Evolutionary conservation across 73 alveolate genomes (phyloP), one percentile per base, ranked within the genome.

Genomic region (Durusdinium trenchii): DNA sequence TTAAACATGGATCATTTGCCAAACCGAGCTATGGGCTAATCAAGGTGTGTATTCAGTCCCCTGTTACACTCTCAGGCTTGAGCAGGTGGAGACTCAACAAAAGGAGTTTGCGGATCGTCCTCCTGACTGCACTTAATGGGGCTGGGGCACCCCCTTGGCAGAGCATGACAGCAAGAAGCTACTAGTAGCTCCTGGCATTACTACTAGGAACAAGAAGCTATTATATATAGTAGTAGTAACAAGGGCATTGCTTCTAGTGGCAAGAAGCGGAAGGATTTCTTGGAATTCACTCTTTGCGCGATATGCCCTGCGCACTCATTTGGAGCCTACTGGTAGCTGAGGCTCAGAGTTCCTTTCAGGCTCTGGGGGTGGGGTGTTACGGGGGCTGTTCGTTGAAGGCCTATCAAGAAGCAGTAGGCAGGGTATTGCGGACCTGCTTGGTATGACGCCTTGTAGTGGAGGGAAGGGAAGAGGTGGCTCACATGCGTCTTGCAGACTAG

Each of bases 321-420:
- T 9, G 78, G 32, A 71, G 36, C 40, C 76, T 26, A 62, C 32
- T 10, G 16, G 18, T 10, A 35, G 76, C 76, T 62, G 95, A 86
- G 95, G 95, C 2, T 35, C 28, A 30, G 95, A 86, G 60, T 86
- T 86, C 71, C 83, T 86, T 23, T 60, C 95, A 86, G 95, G 95
- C 79, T 0, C 81, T 6, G 18, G 48, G 47, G 85, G 85, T 4
- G 69, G 23, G 5, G 40, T 50, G 52, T n/a, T 47, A n/a, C n/a
- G n/a, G n/a, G 32, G 69, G 12, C 32, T 16, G 69, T 57, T 57
- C 69, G 12, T 23, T 12, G 69, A 23, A 57, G 69, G 69, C 69
- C 12, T 23, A 16, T 57, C 69, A 57, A 57, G 69, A 57, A 57
- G 69, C 32, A n/a, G n/a, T n/a, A n/a, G n/a, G n/a, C n/a, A n/a